Evolutionary conservation across 192 early-diverging fungal species (phyloP).

Genomic region (Coemansia sp.): DNA sequence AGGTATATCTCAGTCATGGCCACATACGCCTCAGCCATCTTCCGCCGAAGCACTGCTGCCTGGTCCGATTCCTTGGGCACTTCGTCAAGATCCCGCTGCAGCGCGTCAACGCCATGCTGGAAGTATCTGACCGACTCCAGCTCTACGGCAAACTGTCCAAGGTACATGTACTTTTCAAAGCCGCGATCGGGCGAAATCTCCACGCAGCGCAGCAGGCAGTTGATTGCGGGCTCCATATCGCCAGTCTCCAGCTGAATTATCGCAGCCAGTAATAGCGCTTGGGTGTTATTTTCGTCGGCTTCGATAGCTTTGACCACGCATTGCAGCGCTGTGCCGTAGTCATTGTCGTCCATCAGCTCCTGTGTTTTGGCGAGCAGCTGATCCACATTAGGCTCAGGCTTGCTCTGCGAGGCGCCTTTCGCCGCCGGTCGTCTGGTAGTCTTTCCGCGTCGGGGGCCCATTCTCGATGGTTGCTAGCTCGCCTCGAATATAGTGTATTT

Average conservation of each 20-base stretch:
- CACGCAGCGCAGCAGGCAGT: slow-evolving; percentile 55
- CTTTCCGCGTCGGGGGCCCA: neutral
- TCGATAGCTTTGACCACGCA: slow-evolving; percentile 67
- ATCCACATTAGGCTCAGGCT: slow-evolving; percentile 52
- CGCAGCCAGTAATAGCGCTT: slow-evolving; percentile 65
- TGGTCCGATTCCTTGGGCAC: slow-evolving; percentile 25
- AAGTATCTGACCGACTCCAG: slow-evolving; percentile 66
- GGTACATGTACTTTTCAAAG: slow-evolving; percentile 81
- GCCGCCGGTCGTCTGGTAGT: neutral
- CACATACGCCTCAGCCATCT: slow-evolving; percentile 81
- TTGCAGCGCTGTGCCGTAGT: no score
- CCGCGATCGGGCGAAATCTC: slow-evolving; percentile 64
- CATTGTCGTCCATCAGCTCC: slow-evolving; percentile 69
- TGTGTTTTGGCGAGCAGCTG: slow-evolving; percentile 61
- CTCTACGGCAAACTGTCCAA: slow-evolving; percentile 70
- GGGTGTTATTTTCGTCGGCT: slow-evolving; percentile 55
- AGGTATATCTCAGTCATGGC: slow-evolving; percentile 97
- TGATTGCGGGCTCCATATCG: slow-evolving; percentile 59
- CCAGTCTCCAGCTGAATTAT: slow-evolving; percentile 74
- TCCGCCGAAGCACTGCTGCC: slow-evolving; percentile 51
- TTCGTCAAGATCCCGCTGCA: slow-evolving; percentile 54
- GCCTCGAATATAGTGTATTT: no score
- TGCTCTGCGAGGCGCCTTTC: neutral
- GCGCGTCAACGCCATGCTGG: slow-evolving; percentile 65
- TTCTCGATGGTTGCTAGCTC: no score